A percentile compares a stretch with the other conserved stretches of the same genome.
Evolutionary conservation across 2,329 filamentous ascomycete genomes (phyloP).

Genomic region (Colletotrichum gloeosporioides): DNA sequence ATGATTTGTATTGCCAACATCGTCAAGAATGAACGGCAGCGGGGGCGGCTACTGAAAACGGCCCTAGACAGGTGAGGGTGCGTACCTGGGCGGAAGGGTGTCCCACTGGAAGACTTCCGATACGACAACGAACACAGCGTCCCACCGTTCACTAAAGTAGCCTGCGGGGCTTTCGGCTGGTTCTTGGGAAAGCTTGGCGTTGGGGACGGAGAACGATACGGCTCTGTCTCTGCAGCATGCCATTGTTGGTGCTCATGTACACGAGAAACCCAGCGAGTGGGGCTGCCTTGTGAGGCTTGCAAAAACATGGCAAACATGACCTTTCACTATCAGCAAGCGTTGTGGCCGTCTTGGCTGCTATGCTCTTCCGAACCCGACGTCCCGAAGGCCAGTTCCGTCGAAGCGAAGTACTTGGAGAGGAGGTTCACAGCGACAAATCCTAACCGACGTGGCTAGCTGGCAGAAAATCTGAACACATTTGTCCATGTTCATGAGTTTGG

Average conservation of each 20-base stretch:
- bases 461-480: not conserved
- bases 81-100: not conserved
- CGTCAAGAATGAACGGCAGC: not conserved
- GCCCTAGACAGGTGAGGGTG: not conserved
- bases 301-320: not conserved
- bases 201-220: not conserved
- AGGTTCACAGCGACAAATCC: not conserved
- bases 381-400: not conserved
- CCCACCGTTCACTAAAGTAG: slow-evolving; percentile 9
- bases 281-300: not conserved
- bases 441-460: not conserved
- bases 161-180: not conserved
- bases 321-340: not conserved
- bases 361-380: not conserved
- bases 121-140: not conserved
- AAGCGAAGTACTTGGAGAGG: not conserved
- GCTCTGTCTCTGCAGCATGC: not conserved
- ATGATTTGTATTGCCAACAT: not conserved
- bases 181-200: slow-evolving; percentile 18
- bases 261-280: not conserved
- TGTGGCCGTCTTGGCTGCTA: not conserved
- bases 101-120: slow-evolving; percentile 19
- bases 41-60: slow-evolving; percentile 1
- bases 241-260: not conserved
- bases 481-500: not conserved